Evolutionary conservation across 148 eudicot genomes (phyloP), one percentile per base, ranked within the genome.

Genomic region (Pouteria glomerata): DNA sequence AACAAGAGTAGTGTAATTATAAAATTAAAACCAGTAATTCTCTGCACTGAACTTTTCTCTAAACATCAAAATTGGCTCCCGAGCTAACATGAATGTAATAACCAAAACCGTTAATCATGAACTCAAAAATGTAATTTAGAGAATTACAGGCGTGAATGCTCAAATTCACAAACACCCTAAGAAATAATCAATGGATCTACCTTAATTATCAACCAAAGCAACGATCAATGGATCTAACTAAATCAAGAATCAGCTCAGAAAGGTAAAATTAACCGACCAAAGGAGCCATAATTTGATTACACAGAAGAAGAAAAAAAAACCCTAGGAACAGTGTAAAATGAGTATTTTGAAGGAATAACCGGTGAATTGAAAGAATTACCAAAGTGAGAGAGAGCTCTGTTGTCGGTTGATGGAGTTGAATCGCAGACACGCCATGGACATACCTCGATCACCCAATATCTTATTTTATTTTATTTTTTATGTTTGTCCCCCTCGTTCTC

Each of bases 391-490:
- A 64, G 18, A 18, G 21, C 33, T 42, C 16, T 15, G 8, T 14
- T 13, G 51, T 41, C 3, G 68, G 68, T 23, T 48, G 52, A 64
- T 64, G 14, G 23, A 63, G 2, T 26, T 26, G 68, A 64, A 42
- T 64, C 68, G 53, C 21, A 30, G 63, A 30, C 23, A 59, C n/a
- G 39, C 41, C 63, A 59, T 33, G 63, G 63, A 59, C n/a, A 24
- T 33, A 24, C 4, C 33, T 24, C 18, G 52, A 42, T 44, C 66
- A 41, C 14, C 45, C 27, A 37, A 62, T 19, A n/a, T n/a, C n/a
- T n/a, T n/a, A n/a, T n/a, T n/a, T n/a, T n/a, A n/a, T n/a, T n/a
- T 39, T 23, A 1, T 24, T 42, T 64, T 26, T 51, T 64, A 26
- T 27, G 24, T 15, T 16, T 64, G 21, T 3, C 34, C 50, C 33